These are phyloP conservation scores for Aspergillus sp. DNA, from an alignment of 2,329 filamentous ascomycete species.

Conservation along the genomic window DNA sequence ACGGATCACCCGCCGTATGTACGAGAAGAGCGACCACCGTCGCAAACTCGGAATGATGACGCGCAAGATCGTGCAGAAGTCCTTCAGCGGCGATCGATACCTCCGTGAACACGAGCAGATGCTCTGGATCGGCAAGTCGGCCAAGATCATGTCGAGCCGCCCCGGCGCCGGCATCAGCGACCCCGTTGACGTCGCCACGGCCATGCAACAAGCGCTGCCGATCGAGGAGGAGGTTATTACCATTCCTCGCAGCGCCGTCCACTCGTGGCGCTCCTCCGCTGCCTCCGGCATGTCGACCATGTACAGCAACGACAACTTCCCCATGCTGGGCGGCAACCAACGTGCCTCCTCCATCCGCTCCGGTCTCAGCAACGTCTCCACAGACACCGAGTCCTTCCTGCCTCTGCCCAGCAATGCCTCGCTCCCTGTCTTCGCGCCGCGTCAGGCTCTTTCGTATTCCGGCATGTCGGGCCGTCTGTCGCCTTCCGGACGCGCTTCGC, in stretches of 20 bases:
- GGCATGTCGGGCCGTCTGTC: slow-evolving; percentile 19
- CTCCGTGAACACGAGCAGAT: slow-evolving; percentile 63
- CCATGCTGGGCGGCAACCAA: slow-evolving; percentile 16
- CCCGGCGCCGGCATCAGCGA: slow-evolving; percentile 23
- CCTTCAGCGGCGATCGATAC: slow-evolving; percentile 60
- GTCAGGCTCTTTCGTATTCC: slow-evolving; percentile 22
- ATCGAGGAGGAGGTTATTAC: slow-evolving; percentile 39
- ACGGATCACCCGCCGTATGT: slow-evolving; percentile 58
- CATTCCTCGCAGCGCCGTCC: slow-evolving; percentile 32
- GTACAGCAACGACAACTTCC: slow-evolving; percentile 22
- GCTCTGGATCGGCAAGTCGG: slow-evolving; percentile 51
- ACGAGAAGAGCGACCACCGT: slow-evolving; percentile 58
- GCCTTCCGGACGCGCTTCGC: slow-evolving; percentile 16
- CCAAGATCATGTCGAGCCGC: slow-evolving; percentile 33
- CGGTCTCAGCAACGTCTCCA: slow-evolving; percentile 30
- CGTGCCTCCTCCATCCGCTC: slow-evolving; percentile 28
- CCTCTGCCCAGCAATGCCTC: slow-evolving; percentile 23
- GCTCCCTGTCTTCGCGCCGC: slow-evolving; percentile 35
- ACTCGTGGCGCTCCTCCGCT: slow-evolving; percentile 38
- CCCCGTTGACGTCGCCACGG: slow-evolving; percentile 26
- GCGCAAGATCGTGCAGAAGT: slow-evolving; percentile 58
- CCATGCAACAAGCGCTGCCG: slow-evolving; percentile 22
- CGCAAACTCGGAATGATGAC: slow-evolving; percentile 60
- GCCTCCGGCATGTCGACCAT: slow-evolving; percentile 32
- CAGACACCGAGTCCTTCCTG: slow-evolving; percentile 30